Percentiles rank a stretch among this genome's conserved stretches.
Conservation (phyloP, 2,329 filamentous ascomycete species). For the Davidsoniella eucalypti region DNA sequence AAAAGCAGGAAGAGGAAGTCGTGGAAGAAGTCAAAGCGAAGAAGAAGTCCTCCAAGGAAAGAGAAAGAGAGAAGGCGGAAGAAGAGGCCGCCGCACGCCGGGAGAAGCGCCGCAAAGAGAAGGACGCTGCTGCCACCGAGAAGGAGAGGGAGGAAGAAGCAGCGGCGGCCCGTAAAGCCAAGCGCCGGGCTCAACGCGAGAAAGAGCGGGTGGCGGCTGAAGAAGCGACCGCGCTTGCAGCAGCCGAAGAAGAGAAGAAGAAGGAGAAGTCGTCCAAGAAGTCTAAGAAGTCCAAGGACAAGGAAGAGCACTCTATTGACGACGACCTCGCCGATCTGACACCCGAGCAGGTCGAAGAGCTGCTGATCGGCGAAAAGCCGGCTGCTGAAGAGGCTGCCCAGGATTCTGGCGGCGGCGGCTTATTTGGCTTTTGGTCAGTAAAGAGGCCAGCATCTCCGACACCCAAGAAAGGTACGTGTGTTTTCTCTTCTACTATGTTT, state of each 20-base stretch:
- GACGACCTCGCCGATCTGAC: slow-evolving; percentile 16
- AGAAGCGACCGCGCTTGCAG: slow-evolving; percentile 1
- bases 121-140: slow-evolving; percentile 18
- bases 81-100: slow-evolving; percentile 17
- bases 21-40: slow-evolving; percentile 18
- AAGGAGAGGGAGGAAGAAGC: slow-evolving; percentile 11
- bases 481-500: slow-evolving; percentile 4
- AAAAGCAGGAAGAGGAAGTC: slow-evolving; percentile 9
- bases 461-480: slow-evolving; percentile 24
- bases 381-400: slow-evolving; percentile 17
- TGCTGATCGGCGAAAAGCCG: slow-evolving; percentile 14
- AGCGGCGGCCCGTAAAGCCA: slow-evolving; percentile 6
- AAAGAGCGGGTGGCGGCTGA: slow-evolving; percentile 12
- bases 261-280: slow-evolving; percentile 8
- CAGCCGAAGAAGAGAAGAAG: slow-evolving; percentile 14
- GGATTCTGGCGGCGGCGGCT: slow-evolving; percentile 20
- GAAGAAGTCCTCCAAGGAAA: slow-evolving; percentile 20
- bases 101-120: slow-evolving; percentile 16
- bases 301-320: slow-evolving; percentile 10
- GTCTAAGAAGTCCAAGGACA: slow-evolving; percentile 14
- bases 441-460: slow-evolving; percentile 26
- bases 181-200: too few species aligned
- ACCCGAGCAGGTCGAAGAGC: slow-evolving; percentile 16
- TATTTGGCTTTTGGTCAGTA: slow-evolving; percentile 39
- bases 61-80: slow-evolving; percentile 16